Percentiles rank a stretch among this genome's conserved stretches.
Conservation (phyloP, 805 yeast genomes). For the Candida cerambycidarum region DNA sequence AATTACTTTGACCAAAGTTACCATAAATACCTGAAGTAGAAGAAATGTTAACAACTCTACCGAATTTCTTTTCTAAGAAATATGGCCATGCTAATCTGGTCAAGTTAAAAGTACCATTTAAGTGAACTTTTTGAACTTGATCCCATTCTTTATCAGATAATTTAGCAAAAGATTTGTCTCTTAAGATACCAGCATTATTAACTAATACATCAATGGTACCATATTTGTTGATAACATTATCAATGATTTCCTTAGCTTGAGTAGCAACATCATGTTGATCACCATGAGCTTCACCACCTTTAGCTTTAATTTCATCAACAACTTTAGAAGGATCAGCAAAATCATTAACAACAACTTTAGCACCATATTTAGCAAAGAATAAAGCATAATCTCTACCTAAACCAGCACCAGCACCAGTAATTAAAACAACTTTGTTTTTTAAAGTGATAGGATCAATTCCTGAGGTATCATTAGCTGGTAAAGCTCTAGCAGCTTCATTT, state of each 20-base stretch:
- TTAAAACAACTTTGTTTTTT: constrained; percentile 80
- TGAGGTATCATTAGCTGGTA: constrained; percentile 50
- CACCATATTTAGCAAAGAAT: constrained; percentile 85
- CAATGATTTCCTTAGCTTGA: constrained; percentile 71
- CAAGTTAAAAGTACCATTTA: constrained; percentile 76
- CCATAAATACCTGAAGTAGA: constrained; percentile 98
- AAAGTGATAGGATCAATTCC: constrained; percentile 53
- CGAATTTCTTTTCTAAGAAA: constrained; percentile 73
- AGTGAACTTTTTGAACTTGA: constrained; percentile 75
- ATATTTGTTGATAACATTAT: constrained; percentile 71
- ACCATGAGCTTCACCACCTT: constrained; percentile 80
- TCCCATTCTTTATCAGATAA: constrained; percentile 86
- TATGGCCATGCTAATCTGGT: constrained; percentile 93
- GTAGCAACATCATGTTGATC: constrained; percentile 80
- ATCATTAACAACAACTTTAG: constrained; percentile 92
- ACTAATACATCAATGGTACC: constrained; percentile 84
- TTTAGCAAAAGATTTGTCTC: constrained; percentile 85
- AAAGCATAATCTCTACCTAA: constrained; percentile 89
- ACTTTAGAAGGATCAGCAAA: constrained; percentile 70
- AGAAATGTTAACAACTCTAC: constrained; percentile 83
- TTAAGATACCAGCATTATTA: constrained; percentile 92
- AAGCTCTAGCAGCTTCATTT: constrained; percentile 48
- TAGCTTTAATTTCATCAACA: constrained; percentile 68
- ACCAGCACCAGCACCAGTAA: constrained; percentile 96
- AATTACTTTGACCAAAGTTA: constrained; percentile 95